Conservation (phyloP, 2,329 filamentous ascomycete species). For the Fusarium domesticum region DNA sequence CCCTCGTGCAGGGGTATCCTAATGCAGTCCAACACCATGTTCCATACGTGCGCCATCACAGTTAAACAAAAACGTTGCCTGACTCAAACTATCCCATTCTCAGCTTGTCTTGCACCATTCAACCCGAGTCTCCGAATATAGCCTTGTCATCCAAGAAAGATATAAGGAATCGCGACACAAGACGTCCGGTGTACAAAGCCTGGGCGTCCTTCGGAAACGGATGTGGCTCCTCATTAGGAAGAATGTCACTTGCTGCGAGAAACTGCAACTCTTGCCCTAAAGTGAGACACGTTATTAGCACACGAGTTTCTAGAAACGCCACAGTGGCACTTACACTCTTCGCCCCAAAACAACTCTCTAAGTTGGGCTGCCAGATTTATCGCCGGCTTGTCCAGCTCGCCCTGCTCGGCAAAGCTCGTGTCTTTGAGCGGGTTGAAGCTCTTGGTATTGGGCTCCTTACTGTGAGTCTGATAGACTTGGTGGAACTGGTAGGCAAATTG, state of each 20-base stretch:
- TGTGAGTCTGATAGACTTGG: constrained; percentile 57
- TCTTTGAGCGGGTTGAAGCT: constrained; percentile 57
- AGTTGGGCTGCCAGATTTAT: constrained; percentile 46
- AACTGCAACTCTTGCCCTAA: constrained; percentile 40
- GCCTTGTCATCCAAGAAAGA: constrained; percentile 52
- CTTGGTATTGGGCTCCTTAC: constrained; percentile 45
- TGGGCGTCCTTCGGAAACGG: constrained; percentile 48
- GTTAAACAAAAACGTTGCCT: constrained; percentile 15
- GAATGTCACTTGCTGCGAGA: constrained; percentile 45
- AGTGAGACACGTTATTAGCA: constrained; percentile 17
- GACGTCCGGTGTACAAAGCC: constrained; percentile 50
- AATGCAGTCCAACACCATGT: constrained; percentile 12
- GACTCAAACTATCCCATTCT: constrained; percentile 1
- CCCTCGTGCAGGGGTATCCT: constrained; percentile 11
- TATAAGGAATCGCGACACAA: constrained; percentile 53
- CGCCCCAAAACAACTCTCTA: constrained; percentile 43
- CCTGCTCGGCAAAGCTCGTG: constrained; percentile 38
- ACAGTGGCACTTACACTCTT: constrained; percentile 41
- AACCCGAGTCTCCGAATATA: constrained; percentile 40
- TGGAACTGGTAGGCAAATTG: constrained; percentile 61
- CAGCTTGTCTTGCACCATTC: constrained; percentile 20
- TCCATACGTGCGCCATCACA: constrained; percentile 20
- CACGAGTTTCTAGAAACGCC: constrained; percentile 11
- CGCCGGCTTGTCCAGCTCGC: constrained; percentile 46
- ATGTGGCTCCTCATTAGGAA: constrained; percentile 44